Percentiles rank a stretch among this genome's conserved stretches.
Conservation (phyloP, 192 early-diverging fungal species). For the Umbelopsis vinacea region DNA sequence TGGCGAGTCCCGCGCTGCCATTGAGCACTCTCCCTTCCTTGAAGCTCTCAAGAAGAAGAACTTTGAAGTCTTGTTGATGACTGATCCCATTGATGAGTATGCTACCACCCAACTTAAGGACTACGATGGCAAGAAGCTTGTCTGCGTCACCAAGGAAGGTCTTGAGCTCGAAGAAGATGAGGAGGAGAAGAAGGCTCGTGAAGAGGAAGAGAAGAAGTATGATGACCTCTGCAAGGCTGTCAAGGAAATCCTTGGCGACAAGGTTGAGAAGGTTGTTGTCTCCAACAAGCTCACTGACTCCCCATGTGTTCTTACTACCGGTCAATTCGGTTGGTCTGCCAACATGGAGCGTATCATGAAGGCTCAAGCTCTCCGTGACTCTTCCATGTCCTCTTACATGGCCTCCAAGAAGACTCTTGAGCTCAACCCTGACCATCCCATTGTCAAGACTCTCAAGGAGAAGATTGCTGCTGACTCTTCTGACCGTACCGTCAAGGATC, state of each 20-base stretch:
- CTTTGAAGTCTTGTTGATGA: conserved; percentile 98
- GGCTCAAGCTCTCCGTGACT: conserved; percentile 99
- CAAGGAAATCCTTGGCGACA: conserved; percentile 99
- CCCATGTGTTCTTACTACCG: conserved; percentile 98
- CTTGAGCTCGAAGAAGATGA: conserved; percentile 99
- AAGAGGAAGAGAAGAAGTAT: conserved; percentile 91
- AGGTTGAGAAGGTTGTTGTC: conserved; percentile 86
- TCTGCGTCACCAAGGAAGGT: conserved; percentile 98
- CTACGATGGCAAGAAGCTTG: conserved; percentile 99
- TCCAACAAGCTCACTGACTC: conserved; percentile 98
- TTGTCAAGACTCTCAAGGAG: conserved; percentile 92
- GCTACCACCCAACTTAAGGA: conserved; percentile 98
- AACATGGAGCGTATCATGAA: conserved; percentile 99
- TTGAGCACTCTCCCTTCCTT: conserved; percentile 97
- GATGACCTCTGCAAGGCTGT: conserved; percentile 90
- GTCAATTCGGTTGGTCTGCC: conserved; percentile 99
- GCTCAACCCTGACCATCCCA: conserved; percentile 95
- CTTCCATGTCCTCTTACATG: conserved; percentile 99
- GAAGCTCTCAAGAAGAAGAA: conserved; percentile 99
- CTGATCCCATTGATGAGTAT: conserved; percentile 99
- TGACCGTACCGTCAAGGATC: conserved; percentile 98
- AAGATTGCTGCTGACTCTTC: conserved; percentile 96
- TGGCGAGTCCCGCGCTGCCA: conserved; percentile 90
- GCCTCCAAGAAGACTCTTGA: conserved; percentile 99
- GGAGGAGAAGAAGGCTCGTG: conserved; percentile 94